Percentiles rank a stretch among this genome's conserved stretches.
Evolutionary conservation across 2,329 filamentous ascomycete genomes (phyloP).

Genomic region (Lachnellula arida): DNA sequence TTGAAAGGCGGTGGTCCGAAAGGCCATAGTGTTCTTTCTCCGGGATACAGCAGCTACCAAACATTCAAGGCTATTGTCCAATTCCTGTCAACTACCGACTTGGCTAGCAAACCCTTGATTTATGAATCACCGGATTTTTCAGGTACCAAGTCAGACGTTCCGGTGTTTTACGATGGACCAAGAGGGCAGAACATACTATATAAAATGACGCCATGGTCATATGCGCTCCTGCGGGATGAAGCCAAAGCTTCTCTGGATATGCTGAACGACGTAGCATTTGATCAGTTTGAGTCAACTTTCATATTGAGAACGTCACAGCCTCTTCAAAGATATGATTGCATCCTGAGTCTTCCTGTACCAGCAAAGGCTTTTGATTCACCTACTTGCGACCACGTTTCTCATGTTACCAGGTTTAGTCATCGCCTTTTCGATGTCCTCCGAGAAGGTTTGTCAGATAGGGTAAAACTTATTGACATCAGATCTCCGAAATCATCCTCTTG

Average conservation of each 20-base stretch:
- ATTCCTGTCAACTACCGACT: slow-evolving; percentile 70
- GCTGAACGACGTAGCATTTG: slow-evolving; percentile 66
- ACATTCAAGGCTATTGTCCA: slow-evolving; percentile 94
- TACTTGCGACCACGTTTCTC: slow-evolving; percentile 27
- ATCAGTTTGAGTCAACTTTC: slow-evolving; percentile 83
- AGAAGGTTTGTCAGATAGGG: slow-evolving; percentile 71
- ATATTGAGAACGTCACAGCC: slow-evolving; percentile 57
- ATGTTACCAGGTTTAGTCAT: slow-evolving; percentile 37
- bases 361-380: background rate
- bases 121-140: slow-evolving; percentile 41
- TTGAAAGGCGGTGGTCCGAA: slow-evolving; percentile 72
- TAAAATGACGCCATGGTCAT: slow-evolving; percentile 88
- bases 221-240: slow-evolving; percentile 65
- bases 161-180: slow-evolving; percentile 72
- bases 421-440: slow-evolving; percentile 62
- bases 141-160: slow-evolving; percentile 44
- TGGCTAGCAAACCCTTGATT: slow-evolving; percentile 61
- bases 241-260: slow-evolving; percentile 70
- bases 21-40: slow-evolving; percentile 67
- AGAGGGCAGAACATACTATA: slow-evolving; percentile 77
- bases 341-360: slow-evolving; percentile 30
- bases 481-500: slow-evolving; percentile 39
- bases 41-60: slow-evolving; percentile 83
- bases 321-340: slow-evolving; percentile 51
- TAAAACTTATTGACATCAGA: slow-evolving; percentile 60